Base-by-base conservation (phyloP, 2,329 filamentous ascomycete genomes). In the Helotiales sp. region DNA sequence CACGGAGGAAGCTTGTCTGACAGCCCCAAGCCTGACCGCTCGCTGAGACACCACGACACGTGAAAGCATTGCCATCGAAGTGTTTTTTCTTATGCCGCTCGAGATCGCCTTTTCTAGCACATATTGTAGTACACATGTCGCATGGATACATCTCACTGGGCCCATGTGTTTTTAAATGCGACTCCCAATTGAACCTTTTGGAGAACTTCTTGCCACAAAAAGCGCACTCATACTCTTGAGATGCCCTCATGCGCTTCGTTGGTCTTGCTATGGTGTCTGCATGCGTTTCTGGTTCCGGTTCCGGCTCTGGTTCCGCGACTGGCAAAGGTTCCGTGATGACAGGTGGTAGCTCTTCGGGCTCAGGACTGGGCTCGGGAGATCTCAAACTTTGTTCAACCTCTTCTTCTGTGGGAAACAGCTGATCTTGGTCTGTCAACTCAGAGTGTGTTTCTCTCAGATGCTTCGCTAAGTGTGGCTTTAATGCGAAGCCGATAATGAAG, bases 401-500 rank as follows among this genome's bases (percentile, higher is more conserved):
- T 2, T 38, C n/a, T 40, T 55, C 44, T 31, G 42, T 30, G 3
- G 53, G 42, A 48, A 55, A 55, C 24, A n/a, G 12, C 19, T 49
- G 27, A 40, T 17, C 44, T 38, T 50, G 53, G 44, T 55, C 44
- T 29, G 53, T 36, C 6, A 30, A 34, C 13, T 33, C 31, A 3
- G 17, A 33, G 25, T 55, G 53, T 1, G 53, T 55, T 6, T 55
- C 53, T 49, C n/a, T 50, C n/a, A 55, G 29, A 49, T 55, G 53
- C 44, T 40, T 55, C n/a, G 19, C 53, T 8, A 55, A 25, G 2
- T 55, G 27, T 17, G 29, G 12, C 22, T 48, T 22, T 4, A 25
- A 27, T 49, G 53, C 44, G 2, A 55, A 40, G 8, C 53, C 53
- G 30, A 55, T 40, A 19, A 49, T 40, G 31, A 49, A 27, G 30